phyloP scores from a whole-genome alignment of 768 basidiomycete species.

The Podaxis sp. region DNA sequence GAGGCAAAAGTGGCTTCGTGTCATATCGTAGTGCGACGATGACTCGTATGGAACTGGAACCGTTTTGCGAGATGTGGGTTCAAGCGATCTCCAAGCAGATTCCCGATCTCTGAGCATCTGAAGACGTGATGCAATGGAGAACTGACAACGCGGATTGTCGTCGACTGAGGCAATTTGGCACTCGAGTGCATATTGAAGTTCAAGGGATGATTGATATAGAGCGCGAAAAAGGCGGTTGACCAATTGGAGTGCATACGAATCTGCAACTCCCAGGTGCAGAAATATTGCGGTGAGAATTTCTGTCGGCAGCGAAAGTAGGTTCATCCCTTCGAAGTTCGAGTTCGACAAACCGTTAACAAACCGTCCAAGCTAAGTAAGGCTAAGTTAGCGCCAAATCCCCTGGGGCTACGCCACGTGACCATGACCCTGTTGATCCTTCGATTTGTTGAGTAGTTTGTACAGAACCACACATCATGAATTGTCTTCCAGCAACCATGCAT shows the following conservation, averaged over 20 bases:
- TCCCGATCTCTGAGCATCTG: neutral
- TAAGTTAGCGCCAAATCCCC: no score
- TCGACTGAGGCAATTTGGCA: neutral
- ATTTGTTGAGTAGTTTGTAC: neutral
- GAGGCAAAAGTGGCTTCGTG: neutral
- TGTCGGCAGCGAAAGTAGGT: neutral
- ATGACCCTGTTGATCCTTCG: neutral
- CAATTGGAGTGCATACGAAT: neutral
- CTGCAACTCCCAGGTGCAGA: neutral
- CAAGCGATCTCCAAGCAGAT: neutral
- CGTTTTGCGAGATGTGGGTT: neutral
- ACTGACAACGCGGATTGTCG: neutral
- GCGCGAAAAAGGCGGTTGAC: neutral
- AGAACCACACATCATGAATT: neutral
- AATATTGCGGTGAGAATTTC: neutral
- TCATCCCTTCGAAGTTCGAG: neutral
- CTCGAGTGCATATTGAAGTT: constrained; percentile 1
- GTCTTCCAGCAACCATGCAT: constrained; percentile 3
- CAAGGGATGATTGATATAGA: neutral
- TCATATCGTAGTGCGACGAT: neutral
- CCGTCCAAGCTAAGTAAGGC: no score
- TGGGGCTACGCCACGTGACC: neutral
- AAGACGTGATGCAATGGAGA: neutral
- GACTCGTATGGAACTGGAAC: neutral
- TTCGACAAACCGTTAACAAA: neutral